These are phyloP conservation scores for Exophiala sp. DNA, from an alignment of 2,329 filamentous ascomycete species.

Conservation along the genomic window DNA sequence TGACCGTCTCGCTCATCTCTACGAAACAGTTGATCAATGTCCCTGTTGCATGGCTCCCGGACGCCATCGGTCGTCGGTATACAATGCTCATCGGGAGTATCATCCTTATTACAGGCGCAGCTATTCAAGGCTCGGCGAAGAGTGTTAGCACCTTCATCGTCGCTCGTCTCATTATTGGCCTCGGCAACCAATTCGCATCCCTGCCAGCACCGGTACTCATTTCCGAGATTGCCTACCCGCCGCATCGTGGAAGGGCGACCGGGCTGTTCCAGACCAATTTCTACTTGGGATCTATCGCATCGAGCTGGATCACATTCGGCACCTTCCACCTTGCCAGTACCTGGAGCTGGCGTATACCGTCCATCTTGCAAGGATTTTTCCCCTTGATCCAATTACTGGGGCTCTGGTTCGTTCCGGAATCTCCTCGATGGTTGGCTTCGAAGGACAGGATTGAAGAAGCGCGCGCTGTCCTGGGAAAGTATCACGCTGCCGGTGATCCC, in stretches of 20 bases:
- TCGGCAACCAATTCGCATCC: slow-evolving; percentile 50
- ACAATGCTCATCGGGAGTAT: slow-evolving; percentile 47
- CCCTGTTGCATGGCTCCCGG: slow-evolving; percentile 33
- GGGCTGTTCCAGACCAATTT: slow-evolving; percentile 53
- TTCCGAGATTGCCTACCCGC: slow-evolving; percentile 47
- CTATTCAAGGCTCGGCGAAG: slow-evolving; percentile 29
- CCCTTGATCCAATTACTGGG: slow-evolving; percentile 28
- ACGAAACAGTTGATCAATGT: too few relatives aligned
- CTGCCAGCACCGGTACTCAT: slow-evolving; percentile 38
- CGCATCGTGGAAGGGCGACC: slow-evolving; percentile 47
- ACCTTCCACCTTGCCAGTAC: slow-evolving; percentile 39
- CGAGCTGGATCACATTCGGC: slow-evolving; percentile 48
- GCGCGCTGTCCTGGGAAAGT: slow-evolving; percentile 23
- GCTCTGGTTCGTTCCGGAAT: slow-evolving; percentile 29
- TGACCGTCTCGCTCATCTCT: too few relatives aligned
- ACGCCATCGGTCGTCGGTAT: slow-evolving; percentile 44
- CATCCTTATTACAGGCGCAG: slow-evolving; percentile 44
- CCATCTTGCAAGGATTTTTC: slow-evolving; percentile 40
- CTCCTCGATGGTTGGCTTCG: slow-evolving; percentile 23
- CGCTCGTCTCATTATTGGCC: slow-evolving; percentile 61
- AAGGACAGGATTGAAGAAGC: slow-evolving; percentile 27
- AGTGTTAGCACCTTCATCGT: slow-evolving; percentile 50
- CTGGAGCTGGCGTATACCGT: slow-evolving; percentile 53
- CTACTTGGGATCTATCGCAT: slow-evolving; percentile 51
- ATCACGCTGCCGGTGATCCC: slow-evolving; percentile 28